A percentile compares a stretch with the other conserved stretches of the same genome.
These are phyloP conservation scores for Hyphopichia buzzinii DNA, from an alignment of 1,139 yeast species.

Conservation along the genomic window DNA sequence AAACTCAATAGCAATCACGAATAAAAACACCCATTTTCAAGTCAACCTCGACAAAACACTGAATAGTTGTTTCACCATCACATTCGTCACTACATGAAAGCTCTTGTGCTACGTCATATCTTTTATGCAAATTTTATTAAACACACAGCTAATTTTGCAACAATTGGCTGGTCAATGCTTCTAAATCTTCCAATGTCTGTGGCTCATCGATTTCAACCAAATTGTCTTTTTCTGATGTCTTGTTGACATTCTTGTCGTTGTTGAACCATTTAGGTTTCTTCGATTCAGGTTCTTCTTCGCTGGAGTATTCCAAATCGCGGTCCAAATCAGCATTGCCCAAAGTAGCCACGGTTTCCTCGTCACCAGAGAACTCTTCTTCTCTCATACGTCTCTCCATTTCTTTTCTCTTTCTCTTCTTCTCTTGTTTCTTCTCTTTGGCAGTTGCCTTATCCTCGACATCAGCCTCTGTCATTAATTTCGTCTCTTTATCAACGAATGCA, in stretches of 20 bases:
- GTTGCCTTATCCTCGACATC: constrained; percentile 76
- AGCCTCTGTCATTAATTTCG: constrained; percentile 62
- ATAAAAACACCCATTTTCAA: no score
- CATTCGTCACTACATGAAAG: no score
- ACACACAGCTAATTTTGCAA: constrained; percentile 13
- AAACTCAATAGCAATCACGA: no score
- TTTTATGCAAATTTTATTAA: no score
- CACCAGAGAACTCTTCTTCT: constrained; percentile 43
- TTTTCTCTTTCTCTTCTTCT: constrained; percentile 84
- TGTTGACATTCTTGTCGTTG: constrained; percentile 20
- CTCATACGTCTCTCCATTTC: constrained; percentile 62
- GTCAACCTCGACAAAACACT: no score
- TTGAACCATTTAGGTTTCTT: constrained; percentile 67
- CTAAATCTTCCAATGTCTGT: constrained; percentile 88
- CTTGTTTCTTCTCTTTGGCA: constrained; percentile 82
- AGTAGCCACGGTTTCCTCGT: constrained; percentile 22
- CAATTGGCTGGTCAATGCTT: constrained; percentile 79
- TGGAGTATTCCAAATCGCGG: constrained; percentile 44
- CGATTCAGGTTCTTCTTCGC: constrained; percentile 37
- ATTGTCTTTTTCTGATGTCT: constrained; percentile 19
- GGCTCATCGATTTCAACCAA: constrained; percentile 82
- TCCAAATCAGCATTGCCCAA: constrained; percentile 42
- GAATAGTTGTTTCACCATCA: no score
- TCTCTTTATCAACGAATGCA: constrained; percentile 64
- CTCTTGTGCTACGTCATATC: no score